Evolutionary conservation across 257 asterid genomes (phyloP).

Genomic region (Thymus mandschuricus): DNA sequence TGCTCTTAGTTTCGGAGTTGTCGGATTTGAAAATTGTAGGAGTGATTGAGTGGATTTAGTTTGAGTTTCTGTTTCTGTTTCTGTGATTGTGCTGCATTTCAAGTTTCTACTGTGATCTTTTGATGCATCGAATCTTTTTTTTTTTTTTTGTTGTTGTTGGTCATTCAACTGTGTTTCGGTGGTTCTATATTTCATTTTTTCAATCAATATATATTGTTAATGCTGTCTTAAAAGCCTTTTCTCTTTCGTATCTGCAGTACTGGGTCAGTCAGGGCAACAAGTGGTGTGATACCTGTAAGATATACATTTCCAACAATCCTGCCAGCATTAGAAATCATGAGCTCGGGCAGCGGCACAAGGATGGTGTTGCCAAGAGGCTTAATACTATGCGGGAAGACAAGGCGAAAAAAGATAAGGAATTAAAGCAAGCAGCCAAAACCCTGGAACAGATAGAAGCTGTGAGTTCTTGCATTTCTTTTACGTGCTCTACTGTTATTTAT

Average conservation of each 20-base stretch:
- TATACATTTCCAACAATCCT: conserved; percentile 87
- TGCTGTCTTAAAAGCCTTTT: conserved; percentile 19
- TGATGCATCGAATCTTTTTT: neutral
- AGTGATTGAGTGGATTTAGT: neutral
- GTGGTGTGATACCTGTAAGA: conserved; percentile 98
- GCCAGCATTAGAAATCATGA: conserved; percentile 97
- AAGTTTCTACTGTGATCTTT: neutral
- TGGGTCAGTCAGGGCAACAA: conserved; percentile 99
- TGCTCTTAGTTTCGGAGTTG: neutral
- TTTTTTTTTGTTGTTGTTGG: neutral
- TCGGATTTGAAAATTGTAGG: neutral
- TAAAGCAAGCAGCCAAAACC: conserved; percentile 68
- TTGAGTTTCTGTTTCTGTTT: neutral
- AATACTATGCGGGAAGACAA: conserved; percentile 81
- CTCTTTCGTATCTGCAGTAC: conserved; percentile 50
- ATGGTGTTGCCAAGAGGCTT: conserved; percentile 75
- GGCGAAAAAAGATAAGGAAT: conserved; percentile 75
- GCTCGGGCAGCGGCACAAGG: conserved; percentile 92
- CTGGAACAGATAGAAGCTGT: conserved; percentile 95
- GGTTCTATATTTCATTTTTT: conserved; percentile 9
- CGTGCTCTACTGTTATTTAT: neutral
- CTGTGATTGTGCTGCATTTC: neutral
- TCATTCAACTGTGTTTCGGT: neutral
- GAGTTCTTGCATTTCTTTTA: conserved; percentile 38
- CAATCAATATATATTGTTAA: conserved; percentile 7